These are phyloP conservation scores for Wickerhamiella hasegawae DNA, from an alignment of 805 yeast genomes.

Conservation along the genomic window DNA sequence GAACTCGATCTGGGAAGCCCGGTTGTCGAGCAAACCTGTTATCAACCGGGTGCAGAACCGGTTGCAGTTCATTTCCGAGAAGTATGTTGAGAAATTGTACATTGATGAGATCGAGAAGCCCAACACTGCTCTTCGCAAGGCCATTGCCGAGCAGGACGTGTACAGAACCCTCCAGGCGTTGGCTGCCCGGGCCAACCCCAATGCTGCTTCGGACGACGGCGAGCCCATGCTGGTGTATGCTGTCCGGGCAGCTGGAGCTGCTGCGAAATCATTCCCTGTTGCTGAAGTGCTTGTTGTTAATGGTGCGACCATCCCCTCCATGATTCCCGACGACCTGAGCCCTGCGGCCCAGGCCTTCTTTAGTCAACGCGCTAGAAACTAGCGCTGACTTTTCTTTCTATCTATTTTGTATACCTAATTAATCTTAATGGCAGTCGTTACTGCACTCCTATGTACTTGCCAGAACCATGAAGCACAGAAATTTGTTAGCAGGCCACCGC, in stretches of 20 bases:
- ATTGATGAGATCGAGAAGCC: conserved; percentile 23
- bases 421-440: no score
- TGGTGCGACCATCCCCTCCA: conserved; percentile 20
- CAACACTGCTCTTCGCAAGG: conserved; percentile 20
- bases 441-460: no score
- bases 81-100: conserved; percentile 43
- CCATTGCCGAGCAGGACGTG: conserved; percentile 21
- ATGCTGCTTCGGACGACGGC: conserved; percentile 16
- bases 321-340: conserved; percentile 8
- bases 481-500: no score
- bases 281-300: conserved; percentile 25
- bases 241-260: conserved; percentile 17
- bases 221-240: conserved; percentile 22
- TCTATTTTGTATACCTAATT: no score
- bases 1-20: conserved; percentile 47
- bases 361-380: conserved; percentile 3
- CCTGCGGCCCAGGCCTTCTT: conserved; percentile 6
- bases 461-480: no score
- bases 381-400: no score
- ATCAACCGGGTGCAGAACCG: conserved; percentile 32
- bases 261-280: conserved; percentile 19
- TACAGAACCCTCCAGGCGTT: conserved; percentile 20
- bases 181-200: conserved; percentile 26
- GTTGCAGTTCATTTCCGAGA: conserved; percentile 41
- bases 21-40: conserved; percentile 11